phyloP scores from a whole-genome alignment of 768 basidiomycete genomes.

The Chalciporus piperatus region DNA sequence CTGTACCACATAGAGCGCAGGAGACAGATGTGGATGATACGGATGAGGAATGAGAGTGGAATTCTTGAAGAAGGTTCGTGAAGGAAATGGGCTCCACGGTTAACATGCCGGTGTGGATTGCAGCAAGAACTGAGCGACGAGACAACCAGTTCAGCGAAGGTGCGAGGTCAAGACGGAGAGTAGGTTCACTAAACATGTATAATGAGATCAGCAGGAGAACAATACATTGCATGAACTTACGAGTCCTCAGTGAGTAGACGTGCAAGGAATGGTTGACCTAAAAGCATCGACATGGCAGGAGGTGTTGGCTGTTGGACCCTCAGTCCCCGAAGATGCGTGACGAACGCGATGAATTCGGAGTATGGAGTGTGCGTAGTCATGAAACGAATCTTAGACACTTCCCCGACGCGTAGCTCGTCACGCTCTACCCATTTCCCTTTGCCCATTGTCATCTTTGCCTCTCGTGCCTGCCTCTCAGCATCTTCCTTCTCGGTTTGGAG shows the following conservation, averaged over 20 bases:
- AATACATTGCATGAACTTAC: slow-evolving; percentile 46
- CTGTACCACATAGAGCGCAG: slow-evolving; percentile 78
- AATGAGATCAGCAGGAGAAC: slow-evolving; percentile 9
- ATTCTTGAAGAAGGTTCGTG: slow-evolving; percentile 54
- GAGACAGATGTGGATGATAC: slow-evolving; percentile 46
- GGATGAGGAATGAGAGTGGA: slow-evolving; percentile 44
- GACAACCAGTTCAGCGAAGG: slow-evolving; percentile 95
- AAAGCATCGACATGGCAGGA: slow-evolving; percentile 70
- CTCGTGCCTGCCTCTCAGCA: slow-evolving; percentile 50
- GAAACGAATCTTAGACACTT: slow-evolving; percentile 40
- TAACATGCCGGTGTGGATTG: slow-evolving; percentile 85
- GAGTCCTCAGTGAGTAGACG: slow-evolving; percentile 80
- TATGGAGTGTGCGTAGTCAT: slow-evolving; percentile 73
- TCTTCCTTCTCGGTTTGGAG: slow-evolving; percentile 66
- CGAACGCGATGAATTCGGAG: slow-evolving; percentile 74
- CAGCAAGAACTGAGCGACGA: slow-evolving; percentile 75
- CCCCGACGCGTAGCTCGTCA: slow-evolving; percentile 25
- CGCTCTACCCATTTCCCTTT: slow-evolving; percentile 69
- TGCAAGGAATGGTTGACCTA: slow-evolving; percentile 74
- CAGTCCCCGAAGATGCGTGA: slow-evolving; percentile 71
- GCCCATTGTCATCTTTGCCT: slow-evolving; percentile 52
- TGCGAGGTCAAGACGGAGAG: slow-evolving; percentile 88
- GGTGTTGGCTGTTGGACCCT: slow-evolving; percentile 56
- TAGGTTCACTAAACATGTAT: slow-evolving; percentile 63
- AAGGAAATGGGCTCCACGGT: slow-evolving; percentile 83